A percentile compares a stretch with the other conserved stretches of the same genome.
These are phyloP conservation scores for Epichloe gansuensis DNA, from an alignment of 2,329 filamentous ascomycete genomes.

Conservation along the genomic window DNA sequence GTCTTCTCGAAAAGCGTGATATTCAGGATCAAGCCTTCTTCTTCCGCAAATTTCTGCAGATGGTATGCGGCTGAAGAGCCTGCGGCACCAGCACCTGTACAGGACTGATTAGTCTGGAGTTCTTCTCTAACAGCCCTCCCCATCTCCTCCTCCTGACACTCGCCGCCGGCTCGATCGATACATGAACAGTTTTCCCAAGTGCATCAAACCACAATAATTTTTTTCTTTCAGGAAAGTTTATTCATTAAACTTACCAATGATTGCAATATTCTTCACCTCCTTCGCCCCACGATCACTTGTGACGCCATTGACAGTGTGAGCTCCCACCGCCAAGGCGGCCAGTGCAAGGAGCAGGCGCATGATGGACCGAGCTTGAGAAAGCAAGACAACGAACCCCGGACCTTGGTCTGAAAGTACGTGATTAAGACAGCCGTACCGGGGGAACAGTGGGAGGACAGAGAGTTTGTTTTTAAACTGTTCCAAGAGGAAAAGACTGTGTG, in stretches of 20 bases:
- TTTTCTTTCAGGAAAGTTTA: background rate
- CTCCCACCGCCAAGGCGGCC: constrained; percentile 8
- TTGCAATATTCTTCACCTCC: constrained; percentile 22
- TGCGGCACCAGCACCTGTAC: constrained; percentile 71
- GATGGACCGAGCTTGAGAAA: background rate
- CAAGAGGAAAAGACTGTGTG: background rate
- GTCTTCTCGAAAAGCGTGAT: constrained; percentile 83
- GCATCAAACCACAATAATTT: no score
- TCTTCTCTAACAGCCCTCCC: no score
- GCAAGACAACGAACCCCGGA: no score
- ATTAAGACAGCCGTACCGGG: no score
- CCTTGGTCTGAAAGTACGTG: no score
- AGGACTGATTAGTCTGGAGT: background rate
- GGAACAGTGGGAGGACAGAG: no score
- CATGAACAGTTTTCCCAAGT: no score
- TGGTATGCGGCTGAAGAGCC: constrained; percentile 82
- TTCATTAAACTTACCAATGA: constrained; percentile 20
- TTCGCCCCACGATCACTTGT: constrained; percentile 4
- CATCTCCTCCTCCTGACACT: no score
- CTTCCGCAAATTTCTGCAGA: constrained; percentile 56
- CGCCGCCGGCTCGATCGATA: no score
- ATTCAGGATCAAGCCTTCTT: constrained; percentile 50
- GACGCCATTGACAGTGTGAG: constrained; percentile 7
- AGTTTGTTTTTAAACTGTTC: background rate
- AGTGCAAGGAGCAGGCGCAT: constrained; percentile 6